A percentile compares a stretch with the other conserved stretches of the same genome.
phyloP scores from a whole-genome alignment of 1,284 basidiomycete genomes.

The Erythrobasidium hasegawianum region DNA sequence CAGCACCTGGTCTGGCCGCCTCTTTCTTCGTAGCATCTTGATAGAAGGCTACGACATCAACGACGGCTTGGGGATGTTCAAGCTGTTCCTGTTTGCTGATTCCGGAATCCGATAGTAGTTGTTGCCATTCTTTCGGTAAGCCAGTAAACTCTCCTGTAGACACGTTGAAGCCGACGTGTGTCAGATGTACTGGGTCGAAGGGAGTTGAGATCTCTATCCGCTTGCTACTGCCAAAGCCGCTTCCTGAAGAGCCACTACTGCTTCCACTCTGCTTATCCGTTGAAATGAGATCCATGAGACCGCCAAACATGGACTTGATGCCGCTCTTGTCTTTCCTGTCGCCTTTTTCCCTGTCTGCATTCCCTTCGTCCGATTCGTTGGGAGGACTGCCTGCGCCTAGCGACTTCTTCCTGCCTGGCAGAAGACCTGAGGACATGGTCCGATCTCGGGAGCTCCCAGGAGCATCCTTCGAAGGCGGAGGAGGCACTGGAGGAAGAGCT shows the following conservation, averaged over 20 bases:
- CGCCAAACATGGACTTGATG: constrained; percentile 33
- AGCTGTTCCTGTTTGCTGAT: constrained; percentile 94
- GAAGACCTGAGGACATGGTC: constrained; percentile 7
- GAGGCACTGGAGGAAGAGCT: not conserved
- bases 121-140: constrained; percentile 98
- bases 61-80: constrained; percentile 95
- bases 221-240: constrained; percentile 42
- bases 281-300: constrained; percentile 19
- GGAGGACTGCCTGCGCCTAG: not conserved
- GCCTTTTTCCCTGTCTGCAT: not conserved
- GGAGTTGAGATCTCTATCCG: constrained; percentile 94
- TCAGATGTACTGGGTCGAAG: constrained; percentile 99
- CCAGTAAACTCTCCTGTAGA: constrained; percentile 91
- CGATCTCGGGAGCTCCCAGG: constrained; percentile 6
- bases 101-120: constrained; percentile 90
- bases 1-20: constrained; percentile 41
- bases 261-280: constrained; percentile 2
- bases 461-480: not conserved
- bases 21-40: constrained; percentile 56
- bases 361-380: not conserved
- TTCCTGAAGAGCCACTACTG: not conserved
- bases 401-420: constrained; percentile 8
- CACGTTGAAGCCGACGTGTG: constrained; percentile 98
- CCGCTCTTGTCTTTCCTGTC: constrained; percentile 10
- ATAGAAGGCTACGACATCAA: constrained; percentile 99